Evolutionary conservation across 805 yeast genomes (phyloP).

Genomic region (Candida railenensis): DNA sequence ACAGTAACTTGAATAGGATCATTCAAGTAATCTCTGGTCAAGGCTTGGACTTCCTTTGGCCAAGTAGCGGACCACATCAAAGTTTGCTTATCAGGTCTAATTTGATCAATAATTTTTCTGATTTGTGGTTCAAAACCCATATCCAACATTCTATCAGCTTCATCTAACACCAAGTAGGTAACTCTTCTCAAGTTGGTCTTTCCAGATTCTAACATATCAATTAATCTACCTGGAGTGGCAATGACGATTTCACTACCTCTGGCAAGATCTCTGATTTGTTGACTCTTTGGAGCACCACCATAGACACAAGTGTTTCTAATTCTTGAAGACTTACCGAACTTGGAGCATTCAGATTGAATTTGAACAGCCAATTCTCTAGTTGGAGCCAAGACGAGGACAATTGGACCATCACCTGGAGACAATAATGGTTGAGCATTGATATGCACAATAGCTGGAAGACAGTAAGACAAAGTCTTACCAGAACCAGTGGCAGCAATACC

Average conservation of each 20-base stretch:
- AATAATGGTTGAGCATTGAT: conserved; percentile 97
- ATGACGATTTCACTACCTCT: conserved; percentile 95
- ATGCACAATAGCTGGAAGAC: conserved; percentile 96
- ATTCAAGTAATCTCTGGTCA: conserved; percentile 86
- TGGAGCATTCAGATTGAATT: conserved; percentile 93
- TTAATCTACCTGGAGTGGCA: conserved; percentile 99
- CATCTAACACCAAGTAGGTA: conserved; percentile 94
- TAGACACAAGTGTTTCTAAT: conserved; percentile 96
- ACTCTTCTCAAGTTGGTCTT: conserved; percentile 95
- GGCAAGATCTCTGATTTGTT: conserved; percentile 91
- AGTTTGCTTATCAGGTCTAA: conserved; percentile 99
- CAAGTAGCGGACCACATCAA: conserved; percentile 99
- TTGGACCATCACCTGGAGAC: conserved; percentile 95
- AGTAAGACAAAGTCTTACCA: conserved; percentile 96
- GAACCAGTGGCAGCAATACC: conserved; percentile 99
- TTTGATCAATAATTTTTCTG: conserved; percentile 95
- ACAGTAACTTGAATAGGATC: conserved; percentile 96
- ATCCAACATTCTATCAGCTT: conserved; percentile 99
- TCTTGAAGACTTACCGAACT: conserved; percentile 88
- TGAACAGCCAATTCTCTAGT: conserved; percentile 99
- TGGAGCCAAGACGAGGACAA: conserved; percentile 93
- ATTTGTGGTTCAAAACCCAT: conserved; percentile 99
- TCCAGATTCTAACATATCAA: conserved; percentile 94
- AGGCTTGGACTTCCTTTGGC: conserved; percentile 96
- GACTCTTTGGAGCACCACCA: conserved; percentile 99